These are phyloP conservation scores for Scenedesmus sp. DNA, from an alignment of 163 green algal species.

Conservation along the genomic window DNA sequence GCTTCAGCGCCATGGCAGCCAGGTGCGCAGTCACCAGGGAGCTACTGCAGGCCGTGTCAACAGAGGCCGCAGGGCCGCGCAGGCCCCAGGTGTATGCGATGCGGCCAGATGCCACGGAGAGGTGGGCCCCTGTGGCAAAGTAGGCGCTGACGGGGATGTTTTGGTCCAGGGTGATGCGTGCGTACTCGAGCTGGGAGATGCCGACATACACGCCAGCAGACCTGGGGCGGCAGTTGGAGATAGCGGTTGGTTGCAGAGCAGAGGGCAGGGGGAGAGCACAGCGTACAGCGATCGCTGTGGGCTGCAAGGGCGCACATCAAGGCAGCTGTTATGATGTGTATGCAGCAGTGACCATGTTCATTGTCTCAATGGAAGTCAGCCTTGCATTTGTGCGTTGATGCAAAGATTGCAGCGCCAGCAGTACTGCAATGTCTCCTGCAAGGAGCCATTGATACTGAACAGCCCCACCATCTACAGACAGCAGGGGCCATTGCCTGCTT, in stretches of 20 bases:
- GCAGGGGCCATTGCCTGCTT: not conserved
- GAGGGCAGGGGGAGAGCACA: not conserved
- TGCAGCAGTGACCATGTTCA: not conserved
- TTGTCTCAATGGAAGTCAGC: too few species aligned
- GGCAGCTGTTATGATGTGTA: not conserved
- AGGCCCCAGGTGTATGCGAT: constrained; percentile 89
- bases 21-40: constrained; percentile 81
- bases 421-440: not conserved
- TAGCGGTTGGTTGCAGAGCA: not conserved
- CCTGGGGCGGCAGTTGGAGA: not conserved
- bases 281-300: not conserved
- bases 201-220: constrained; percentile 72
- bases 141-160: constrained; percentile 66
- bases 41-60: constrained; percentile 94
- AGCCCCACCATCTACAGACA: not conserved
- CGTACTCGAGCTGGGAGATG: constrained; percentile 76
- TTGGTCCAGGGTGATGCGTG: constrained; percentile 64
- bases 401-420: not conserved
- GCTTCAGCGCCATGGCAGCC: constrained; percentile 48
- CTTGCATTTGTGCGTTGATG: too few species aligned
- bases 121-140: constrained; percentile 72
- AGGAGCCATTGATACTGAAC: not conserved
- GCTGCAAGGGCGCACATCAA: not conserved
- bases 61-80: constrained; percentile 77
- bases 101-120: constrained; percentile 80